phyloP scores from a whole-genome alignment of 495 filamentous ascomycete species.

The Penicillium pancosmium region DNA sequence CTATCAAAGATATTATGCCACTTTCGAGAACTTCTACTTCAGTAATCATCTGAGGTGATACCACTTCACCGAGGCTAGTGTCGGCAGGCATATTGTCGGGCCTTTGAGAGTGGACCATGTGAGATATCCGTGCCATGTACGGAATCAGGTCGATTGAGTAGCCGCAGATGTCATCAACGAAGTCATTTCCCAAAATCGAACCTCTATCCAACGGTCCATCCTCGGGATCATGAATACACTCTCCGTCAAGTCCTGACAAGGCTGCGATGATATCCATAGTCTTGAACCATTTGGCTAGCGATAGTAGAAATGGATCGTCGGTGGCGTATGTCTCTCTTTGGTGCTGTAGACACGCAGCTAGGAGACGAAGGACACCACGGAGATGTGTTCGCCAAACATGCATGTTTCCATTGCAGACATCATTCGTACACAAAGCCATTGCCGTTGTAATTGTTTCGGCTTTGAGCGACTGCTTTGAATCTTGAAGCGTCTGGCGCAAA shows the following conservation, averaged over 20 bases:
- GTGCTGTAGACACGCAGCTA: constrained; percentile 22
- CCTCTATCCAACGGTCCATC: constrained; percentile 10
- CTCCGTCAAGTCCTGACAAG: constrained; percentile 21
- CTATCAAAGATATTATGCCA: constrained; percentile 17
- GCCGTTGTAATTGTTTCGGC: constrained; percentile 33
- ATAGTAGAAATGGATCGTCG: constrained; percentile 22
- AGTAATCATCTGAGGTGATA: background rate
- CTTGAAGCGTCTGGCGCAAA: constrained; percentile 23
- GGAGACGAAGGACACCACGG: constrained; percentile 27
- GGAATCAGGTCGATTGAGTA: constrained; percentile 35
- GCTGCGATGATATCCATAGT: constrained; percentile 34
- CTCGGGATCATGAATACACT: constrained; percentile 3
- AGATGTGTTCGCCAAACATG: constrained; percentile 34
- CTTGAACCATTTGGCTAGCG: constrained; percentile 36
- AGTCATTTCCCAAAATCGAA: background rate
- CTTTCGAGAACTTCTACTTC: constrained; percentile 21
- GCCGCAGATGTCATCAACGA: constrained; percentile 38
- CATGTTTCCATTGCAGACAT: constrained; percentile 42
- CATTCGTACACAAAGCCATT: constrained; percentile 40
- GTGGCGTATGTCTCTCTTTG: constrained; percentile 6
- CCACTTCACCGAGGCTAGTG: background rate
- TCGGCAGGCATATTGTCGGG: background rate
- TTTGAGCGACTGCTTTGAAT: constrained; percentile 14
- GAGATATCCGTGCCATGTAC: constrained; percentile 21
- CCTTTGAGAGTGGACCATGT: constrained; percentile 13